Conservation (phyloP, 2,329 filamentous ascomycete species). For the Neofusicoccum cordaticola region DNA sequence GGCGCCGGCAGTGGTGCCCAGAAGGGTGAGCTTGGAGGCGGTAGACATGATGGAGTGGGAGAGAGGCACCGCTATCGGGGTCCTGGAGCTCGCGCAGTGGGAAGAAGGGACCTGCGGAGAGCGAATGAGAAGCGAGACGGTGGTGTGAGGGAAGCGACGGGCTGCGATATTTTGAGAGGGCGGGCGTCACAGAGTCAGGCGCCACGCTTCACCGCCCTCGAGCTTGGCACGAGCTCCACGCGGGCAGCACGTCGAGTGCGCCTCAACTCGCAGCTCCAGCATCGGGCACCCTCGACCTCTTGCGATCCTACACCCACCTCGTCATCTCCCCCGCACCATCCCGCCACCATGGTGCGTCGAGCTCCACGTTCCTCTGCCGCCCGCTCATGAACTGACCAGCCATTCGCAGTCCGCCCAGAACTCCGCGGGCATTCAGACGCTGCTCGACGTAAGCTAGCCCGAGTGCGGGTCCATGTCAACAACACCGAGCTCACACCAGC, state of each 20-base stretch:
- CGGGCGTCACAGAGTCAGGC: not conserved
- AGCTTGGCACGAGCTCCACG: slow-evolving; percentile 17
- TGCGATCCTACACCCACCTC: slow-evolving; percentile 5
- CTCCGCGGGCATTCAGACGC: slow-evolving; percentile 95
- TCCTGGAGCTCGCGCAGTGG: not conserved
- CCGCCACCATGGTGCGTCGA: slow-evolving; percentile 16
- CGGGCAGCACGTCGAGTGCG: slow-evolving; percentile 3
- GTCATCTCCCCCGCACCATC: not conserved
- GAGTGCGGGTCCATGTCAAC: slow-evolving; percentile 25
- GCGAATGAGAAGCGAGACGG: not conserved
- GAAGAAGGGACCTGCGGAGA: not conserved
- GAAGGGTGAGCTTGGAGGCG: slow-evolving; percentile 81
- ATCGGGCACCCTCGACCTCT: slow-evolving; percentile 14
- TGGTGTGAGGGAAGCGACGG: slow-evolving; percentile 1
- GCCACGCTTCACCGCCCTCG: slow-evolving; percentile 10
- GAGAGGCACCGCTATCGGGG: not conserved
- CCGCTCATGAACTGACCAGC: slow-evolving; percentile 25
- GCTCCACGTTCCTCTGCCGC: not conserved
- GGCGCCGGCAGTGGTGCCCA: slow-evolving; percentile 73
- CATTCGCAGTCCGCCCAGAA: slow-evolving; percentile 84
- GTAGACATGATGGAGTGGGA: slow-evolving; percentile 66
- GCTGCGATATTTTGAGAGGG: not conserved
- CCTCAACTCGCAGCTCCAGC: not conserved
- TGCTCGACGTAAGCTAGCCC: slow-evolving; percentile 78
- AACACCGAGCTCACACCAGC: slow-evolving; percentile 35